Evolutionary conservation across 176 grass and related monocot species (phyloP).

Genomic region (Carex scoparia): DNA sequence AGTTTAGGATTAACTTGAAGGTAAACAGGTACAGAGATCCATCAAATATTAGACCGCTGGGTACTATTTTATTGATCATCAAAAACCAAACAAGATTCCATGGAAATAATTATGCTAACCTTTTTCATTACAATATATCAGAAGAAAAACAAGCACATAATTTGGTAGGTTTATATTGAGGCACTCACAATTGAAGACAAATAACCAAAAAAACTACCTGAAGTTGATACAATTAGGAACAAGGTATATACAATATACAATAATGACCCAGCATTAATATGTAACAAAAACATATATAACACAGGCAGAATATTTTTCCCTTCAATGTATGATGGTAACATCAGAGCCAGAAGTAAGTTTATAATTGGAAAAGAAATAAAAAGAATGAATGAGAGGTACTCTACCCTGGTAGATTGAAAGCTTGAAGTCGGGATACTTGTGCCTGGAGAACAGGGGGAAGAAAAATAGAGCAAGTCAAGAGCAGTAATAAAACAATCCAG

Average conservation of each 20-base stretch:
- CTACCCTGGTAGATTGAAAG: slow-evolving; percentile 17
- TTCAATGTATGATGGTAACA: neutral
- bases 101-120: neutral
- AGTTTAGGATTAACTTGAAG: neutral
- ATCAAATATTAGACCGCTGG: neutral
- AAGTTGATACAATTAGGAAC: neutral
- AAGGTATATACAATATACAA: neutral
- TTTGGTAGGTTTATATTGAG: neutral
- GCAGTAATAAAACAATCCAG: neutral
- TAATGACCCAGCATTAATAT: neutral
- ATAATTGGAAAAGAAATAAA: neutral
- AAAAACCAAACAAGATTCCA: neutral
- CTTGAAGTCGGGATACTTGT: neutral
- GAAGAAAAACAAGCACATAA: neutral
- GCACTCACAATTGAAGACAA: neutral
- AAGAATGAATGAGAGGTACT: neutral
- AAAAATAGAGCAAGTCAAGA: neutral
- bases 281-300: neutral
- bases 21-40: neutral
- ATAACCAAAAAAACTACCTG: neutral
- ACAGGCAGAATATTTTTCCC: neutral
- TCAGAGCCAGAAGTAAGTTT: neutral
- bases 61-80: neutral
- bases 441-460: neutral
- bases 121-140: neutral